Percentiles rank a stretch among this genome's conserved stretches.
phyloP scores from a whole-genome alignment of 1,284 basidiomycete species.

The Papiliotrema nemorosa region DNA sequence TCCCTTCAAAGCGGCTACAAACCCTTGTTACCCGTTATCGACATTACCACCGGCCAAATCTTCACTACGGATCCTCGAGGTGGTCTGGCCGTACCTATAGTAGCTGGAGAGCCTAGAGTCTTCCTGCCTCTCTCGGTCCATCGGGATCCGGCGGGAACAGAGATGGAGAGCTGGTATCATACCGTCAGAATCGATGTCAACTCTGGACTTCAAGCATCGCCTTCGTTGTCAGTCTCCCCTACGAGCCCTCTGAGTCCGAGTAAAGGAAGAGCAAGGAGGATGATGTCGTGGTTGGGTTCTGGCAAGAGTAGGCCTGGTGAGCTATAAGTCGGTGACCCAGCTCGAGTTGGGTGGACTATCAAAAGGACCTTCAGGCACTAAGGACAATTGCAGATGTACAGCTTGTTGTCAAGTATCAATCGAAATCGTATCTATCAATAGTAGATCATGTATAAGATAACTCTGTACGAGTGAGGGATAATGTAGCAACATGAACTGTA shows the following conservation, averaged over 20 bases:
- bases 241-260: slow-evolving; percentile 1
- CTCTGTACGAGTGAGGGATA: too few relatives aligned
- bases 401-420: too few relatives aligned
- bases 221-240: not conserved
- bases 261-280: not conserved
- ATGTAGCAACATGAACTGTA: too few relatives aligned
- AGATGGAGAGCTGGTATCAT: not conserved
- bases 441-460: too few relatives aligned
- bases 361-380: too few relatives aligned
- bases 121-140: slow-evolving; percentile 35
- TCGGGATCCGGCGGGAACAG: slow-evolving; percentile 2
- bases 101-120: slow-evolving; percentile 39
- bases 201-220: not conserved
- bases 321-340: not conserved
- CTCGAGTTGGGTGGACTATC: too few relatives aligned
- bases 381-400: too few relatives aligned
- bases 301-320: not conserved
- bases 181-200: not conserved
- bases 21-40: slow-evolving; percentile 57
- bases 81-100: slow-evolving; percentile 37
- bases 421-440: too few relatives aligned
- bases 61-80: slow-evolving; percentile 54
- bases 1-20: slow-evolving; percentile 49
- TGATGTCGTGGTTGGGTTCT: not conserved
- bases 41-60: slow-evolving; percentile 59